Conservation (phyloP, 139 green algal genomes). For the Zygnema circumcarinatum region DNA sequence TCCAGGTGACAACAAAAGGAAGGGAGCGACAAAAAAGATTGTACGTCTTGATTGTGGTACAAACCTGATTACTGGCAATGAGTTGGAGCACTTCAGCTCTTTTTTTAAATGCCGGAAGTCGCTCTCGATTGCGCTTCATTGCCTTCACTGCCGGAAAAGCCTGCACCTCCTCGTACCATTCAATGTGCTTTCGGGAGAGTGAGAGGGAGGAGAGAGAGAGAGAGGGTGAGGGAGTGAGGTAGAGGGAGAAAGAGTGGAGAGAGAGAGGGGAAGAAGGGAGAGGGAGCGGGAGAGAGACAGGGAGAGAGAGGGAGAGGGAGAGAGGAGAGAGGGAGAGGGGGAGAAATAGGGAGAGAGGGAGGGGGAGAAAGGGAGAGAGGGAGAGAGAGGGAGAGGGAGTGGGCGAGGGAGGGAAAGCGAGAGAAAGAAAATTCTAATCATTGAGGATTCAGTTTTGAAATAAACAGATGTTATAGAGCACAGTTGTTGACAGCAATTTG, state of each 20-base stretch:
- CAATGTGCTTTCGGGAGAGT: too few species aligned
- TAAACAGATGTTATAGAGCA: too few species aligned
- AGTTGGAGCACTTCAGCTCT: constrained; percentile 49
- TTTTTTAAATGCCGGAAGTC: constrained; percentile 55
- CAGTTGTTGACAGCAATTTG: too few species aligned
- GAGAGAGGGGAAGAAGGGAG: too few species aligned
- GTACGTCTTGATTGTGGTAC: background rate
- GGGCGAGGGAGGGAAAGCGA: too few species aligned
- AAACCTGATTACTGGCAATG: constrained; percentile 52
- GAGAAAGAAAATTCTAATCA: too few species aligned
- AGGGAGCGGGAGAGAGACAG: background rate
- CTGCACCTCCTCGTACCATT: too few species aligned
- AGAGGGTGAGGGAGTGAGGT: background rate
- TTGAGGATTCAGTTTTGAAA: too few species aligned
- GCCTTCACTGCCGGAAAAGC: background rate
- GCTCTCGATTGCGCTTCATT: constrained; percentile 14
- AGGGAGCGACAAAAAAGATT: too few species aligned
- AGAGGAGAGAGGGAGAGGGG: background rate
- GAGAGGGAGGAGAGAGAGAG: too few species aligned
- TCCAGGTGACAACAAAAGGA: too few species aligned
- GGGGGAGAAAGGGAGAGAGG: background rate
- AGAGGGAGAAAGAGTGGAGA: background rate
- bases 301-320: background rate
- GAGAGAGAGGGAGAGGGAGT: too few species aligned
- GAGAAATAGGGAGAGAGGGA: background rate